Conservation (phyloP, 176 grass and related monocot genomes). For the Carex myosuroides region DNA sequence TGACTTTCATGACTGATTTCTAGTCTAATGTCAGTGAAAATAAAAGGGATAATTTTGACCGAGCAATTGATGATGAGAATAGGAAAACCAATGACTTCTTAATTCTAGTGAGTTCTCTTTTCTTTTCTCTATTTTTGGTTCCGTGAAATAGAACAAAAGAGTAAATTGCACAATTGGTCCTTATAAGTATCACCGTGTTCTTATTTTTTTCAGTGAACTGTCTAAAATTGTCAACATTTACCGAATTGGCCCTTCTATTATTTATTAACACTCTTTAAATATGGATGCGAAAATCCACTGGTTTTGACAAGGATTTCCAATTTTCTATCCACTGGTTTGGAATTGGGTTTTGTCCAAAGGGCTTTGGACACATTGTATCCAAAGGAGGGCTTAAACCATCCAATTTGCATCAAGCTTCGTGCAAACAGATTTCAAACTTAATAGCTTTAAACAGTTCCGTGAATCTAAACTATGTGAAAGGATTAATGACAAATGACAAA, state of each 20-base stretch:
- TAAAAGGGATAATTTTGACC: conserved; percentile 65
- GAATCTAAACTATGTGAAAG: too few relatives aligned
- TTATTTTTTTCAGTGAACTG: neutral
- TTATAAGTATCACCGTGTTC: neutral
- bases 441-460: too few relatives aligned
- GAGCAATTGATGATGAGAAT: conserved; percentile 88
- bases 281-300: neutral
- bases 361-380: too few relatives aligned
- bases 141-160: neutral
- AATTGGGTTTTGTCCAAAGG: too few relatives aligned
- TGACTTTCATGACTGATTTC: conserved; percentile 32
- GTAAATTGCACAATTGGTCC: neutral
- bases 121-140: neutral
- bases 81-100: conserved; percentile 74
- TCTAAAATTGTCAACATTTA: neutral
- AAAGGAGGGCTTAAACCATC: too few relatives aligned
- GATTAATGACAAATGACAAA: too few relatives aligned
- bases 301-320: neutral
- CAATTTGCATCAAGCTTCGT: too few relatives aligned
- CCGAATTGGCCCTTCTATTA: neutral
- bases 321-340: neutral
- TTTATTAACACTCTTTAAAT: neutral
- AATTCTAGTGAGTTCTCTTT: conserved; percentile 59
- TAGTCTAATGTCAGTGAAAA: conserved; percentile 54
- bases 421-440: too few relatives aligned